Evolutionary conservation across 306 rosid species (phyloP), one percentile per base, ranked within the genome.

Genomic region (Prunus kanzakura): DNA sequence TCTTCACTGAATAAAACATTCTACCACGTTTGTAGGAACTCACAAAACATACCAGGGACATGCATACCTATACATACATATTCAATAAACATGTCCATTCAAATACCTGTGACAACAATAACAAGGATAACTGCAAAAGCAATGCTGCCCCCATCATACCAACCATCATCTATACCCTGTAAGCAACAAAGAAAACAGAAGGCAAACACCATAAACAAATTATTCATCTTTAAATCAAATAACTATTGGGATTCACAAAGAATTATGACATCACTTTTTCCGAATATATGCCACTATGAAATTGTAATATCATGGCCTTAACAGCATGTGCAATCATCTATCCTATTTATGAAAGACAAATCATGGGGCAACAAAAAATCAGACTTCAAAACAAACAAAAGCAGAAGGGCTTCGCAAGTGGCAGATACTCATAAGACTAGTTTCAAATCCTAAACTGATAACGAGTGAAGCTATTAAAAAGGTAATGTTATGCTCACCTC

Each of bases 141-240:
- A 79, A 96, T 96, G 89, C 99, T 93, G 71, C 96, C 99, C 73
- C 99, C 99, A 85, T 96, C 99, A 73, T 93, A 96, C 99, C 99
- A 96, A 71, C 98, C 99, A 87, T 93, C 91, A 85, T 91, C 81
- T 60, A 93, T 91, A 73, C 99, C 99, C 98, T 93, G 84, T 66
- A 81, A 80, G 41, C 70, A 67, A 78, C 74, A 76, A 83, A 65
- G 29, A 73, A 82, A 49, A 57, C 2, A 20, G 20, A 68, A 82
- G 66, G 56, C 56, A 45, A 57, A 60, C 19, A 60, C 49, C 62
- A 49, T 64, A 43, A 66, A 84, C 64, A 67, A 66, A 69, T 63
- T 61, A 67, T 27, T 15, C n/a, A 30, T 25, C 9, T 79, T 78
- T 29, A 50, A 52, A 60, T 69, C 10, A 51, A 46, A 32, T 49